phyloP scores from a whole-genome alignment of 257 asterid genomes.

The Schizonepeta tenuifolia region DNA sequence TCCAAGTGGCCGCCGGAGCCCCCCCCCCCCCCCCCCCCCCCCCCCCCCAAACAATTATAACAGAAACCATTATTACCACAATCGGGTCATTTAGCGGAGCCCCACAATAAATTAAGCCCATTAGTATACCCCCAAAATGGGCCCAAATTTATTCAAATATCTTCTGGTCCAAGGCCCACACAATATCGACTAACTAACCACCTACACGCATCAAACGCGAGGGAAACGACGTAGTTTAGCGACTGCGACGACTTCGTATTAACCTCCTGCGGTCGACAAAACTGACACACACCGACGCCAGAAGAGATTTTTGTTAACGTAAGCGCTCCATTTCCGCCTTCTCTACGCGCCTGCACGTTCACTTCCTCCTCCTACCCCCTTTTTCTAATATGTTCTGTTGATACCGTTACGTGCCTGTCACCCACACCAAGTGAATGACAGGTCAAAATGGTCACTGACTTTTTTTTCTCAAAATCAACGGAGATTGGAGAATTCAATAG shows the following conservation, averaged over 20 bases:
- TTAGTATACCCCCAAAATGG: conserved; percentile 3
- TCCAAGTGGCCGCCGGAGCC: conserved; percentile 21
- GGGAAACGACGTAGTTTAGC: conserved; percentile 21
- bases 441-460: too few species aligned
- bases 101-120: conserved; percentile 19
- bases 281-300: conserved; percentile 52
- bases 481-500: too few species aligned
- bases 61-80: conserved; percentile 4
- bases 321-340: conserved; percentile 30
- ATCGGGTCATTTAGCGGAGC: conserved; percentile 29
- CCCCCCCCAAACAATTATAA: too few species aligned
- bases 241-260: conserved; percentile 32
- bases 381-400: too few species aligned
- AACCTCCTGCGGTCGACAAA: conserved; percentile 34
- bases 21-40: conserved; percentile 24
- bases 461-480: too few species aligned
- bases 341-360: conserved; percentile 71
- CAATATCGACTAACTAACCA: not conserved
- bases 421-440: not conserved
- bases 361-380: conserved; percentile 19
- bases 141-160: conserved; percentile 34
- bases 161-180: conserved; percentile 25
- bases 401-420: conserved; percentile 35
- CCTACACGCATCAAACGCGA: conserved; percentile 15
- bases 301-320: conserved; percentile 35